Percentiles rank a stretch among this genome's conserved stretches.
phyloP scores from a whole-genome alignment of 1,139 yeast genomes.

The Blastobotrys capitulatus region DNA sequence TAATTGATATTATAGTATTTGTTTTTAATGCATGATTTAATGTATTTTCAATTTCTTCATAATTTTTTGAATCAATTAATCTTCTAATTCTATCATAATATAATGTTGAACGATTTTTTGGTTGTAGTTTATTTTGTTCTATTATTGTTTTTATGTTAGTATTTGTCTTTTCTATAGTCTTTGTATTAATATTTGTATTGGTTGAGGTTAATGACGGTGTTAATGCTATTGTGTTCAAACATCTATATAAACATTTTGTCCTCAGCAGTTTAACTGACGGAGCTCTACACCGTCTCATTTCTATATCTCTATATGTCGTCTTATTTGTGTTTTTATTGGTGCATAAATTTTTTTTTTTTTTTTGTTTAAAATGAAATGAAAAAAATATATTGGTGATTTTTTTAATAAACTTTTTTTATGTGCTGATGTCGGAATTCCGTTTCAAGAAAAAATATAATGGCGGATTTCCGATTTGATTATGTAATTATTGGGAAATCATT shows the following conservation, averaged over 20 bases:
- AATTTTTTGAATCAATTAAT: slow-evolving; percentile 8
- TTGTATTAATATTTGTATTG: background rate
- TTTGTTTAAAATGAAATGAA: background rate
- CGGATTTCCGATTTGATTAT: too few species aligned
- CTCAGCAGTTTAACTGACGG: slow-evolving; percentile 20
- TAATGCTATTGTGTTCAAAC: background rate
- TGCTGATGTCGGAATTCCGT: too few species aligned
- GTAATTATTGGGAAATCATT: too few species aligned
- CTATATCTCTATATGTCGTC: background rate
- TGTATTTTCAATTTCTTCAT: slow-evolving; percentile 11
- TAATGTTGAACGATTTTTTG: background rate
- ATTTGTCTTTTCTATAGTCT: too few species aligned
- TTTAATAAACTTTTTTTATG: too few species aligned
- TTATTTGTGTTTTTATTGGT: background rate
- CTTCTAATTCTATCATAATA: background rate
- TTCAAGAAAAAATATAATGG: too few species aligned
- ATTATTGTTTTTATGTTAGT: background rate
- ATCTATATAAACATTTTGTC: background rate
- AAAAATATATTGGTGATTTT: background rate
- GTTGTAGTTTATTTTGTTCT: background rate
- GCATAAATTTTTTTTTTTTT: background rate
- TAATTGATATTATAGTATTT: slow-evolving; percentile 1
- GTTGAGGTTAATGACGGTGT: background rate
- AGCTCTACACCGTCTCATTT: slow-evolving; percentile 8
- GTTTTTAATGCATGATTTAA: slow-evolving; percentile 8